Base-by-base conservation (phyloP, 805 yeast genomes). In the Jamesozyma rosinii region DNA sequence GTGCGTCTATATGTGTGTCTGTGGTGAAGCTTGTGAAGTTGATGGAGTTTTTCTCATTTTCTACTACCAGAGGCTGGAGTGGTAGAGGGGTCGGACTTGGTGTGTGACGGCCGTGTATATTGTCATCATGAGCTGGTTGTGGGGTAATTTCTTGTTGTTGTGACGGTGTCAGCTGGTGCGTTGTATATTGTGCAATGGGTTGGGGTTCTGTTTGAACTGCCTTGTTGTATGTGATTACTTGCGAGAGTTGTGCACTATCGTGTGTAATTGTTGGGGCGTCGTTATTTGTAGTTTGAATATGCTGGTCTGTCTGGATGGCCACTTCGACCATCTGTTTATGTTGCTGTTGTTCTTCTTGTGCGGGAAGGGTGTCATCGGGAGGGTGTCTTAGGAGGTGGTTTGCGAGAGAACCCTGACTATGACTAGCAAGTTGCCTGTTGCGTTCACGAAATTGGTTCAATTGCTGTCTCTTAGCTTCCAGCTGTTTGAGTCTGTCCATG, bases 381-480 rank as follows among this genome's bases (percentile, higher is more conserved):
- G 14, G 22, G 9, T 39, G 39, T 22, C 42, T 45, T 37, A 50
- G 31, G 15, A 50, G 38, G 26, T 49, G 47, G 2, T 39, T 41
- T 18, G 47, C 47, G 26, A 50, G 30, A 10, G 44, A 32, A 17
- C 18, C 43, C 17, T 42, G 40, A 22, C 14, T 42, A 22, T 37
- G 39, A 35, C 33, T 26, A 9, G 27, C 27, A 4, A 27, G 17
- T 32, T 37, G 35, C 21, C 65, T 71, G 27, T 81, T 55, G 50
- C 68, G 70, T 32, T 66, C 67, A 30, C 77, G 61, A n/a, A 79
- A 64, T 55, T 73, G 76, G 27, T 74, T 75, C 29, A 79, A 57
- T 42, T 70, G 67, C 37, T 67, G 71, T 44, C 68, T 64, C 49
- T 77, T 76, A 42, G 74, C 75, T 52, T 77, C 82, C 35, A 79